A percentile compares a stretch with the other conserved stretches of the same genome.
Conservation (phyloP, 2,329 filamentous ascomycete species). For the Claviceps paspali region DNA sequence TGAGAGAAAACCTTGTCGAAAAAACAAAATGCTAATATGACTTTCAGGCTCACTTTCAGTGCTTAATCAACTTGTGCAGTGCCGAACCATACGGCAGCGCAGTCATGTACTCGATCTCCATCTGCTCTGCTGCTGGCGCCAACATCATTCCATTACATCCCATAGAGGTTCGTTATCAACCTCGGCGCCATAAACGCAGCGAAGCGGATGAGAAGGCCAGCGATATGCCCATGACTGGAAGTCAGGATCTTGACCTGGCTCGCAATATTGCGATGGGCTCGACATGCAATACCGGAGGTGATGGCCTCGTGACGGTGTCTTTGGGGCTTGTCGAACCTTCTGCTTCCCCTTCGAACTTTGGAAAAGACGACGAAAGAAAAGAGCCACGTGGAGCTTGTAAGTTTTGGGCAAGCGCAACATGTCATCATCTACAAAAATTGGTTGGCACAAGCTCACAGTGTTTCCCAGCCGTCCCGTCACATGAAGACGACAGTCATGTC, state of each 20-base stretch:
- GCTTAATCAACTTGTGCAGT: conserved; percentile 15
- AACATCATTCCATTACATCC: conserved; percentile 16
- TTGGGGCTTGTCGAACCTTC: conserved; percentile 7
- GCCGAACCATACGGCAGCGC: conserved; percentile 15
- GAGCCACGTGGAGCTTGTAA: not conserved
- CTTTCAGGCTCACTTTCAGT: conserved; percentile 17
- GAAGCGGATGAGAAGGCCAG: conserved; percentile 3
- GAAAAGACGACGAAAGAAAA: not conserved
- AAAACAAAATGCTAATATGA: not conserved
- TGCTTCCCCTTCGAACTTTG: conserved; percentile 5
- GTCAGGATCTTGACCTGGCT: conserved; percentile 8
- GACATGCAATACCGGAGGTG: conserved; percentile 16
- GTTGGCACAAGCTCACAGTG: not conserved
- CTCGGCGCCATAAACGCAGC: not conserved
- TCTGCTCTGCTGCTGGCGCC: conserved; percentile 14
- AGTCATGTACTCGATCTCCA: conserved; percentile 12
- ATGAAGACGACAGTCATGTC: not conserved
- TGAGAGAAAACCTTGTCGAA: not conserved
- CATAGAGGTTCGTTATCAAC: conserved; percentile 12
- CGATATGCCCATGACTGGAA: not conserved
- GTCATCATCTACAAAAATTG: too few species aligned
- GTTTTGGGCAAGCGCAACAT: too few species aligned
- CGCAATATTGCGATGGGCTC: conserved; percentile 12
- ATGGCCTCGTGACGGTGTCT: conserved; percentile 18
- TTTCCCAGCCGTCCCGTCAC: not conserved